Base-by-base conservation (phyloP, 1,139 yeast genomes). In the Candida freyschussii region DNA sequence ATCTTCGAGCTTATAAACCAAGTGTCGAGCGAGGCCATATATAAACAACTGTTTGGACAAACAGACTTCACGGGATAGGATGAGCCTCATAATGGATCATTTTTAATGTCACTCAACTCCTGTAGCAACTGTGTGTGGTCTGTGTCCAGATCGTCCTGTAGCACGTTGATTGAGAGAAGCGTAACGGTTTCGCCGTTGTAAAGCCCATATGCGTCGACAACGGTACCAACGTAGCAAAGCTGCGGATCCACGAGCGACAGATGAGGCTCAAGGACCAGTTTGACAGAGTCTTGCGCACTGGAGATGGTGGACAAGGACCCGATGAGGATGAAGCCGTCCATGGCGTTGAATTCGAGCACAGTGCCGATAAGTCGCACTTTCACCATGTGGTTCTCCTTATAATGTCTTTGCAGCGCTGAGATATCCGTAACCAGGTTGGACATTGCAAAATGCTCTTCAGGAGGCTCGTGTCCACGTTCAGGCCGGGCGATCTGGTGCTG, bases 281-380 rank as follows among this genome's bases (percentile, higher is more conserved):
- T 31, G 5, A 44, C 21, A 0, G 40, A 27, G 3, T 29, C 25
- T 12, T 6, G 13, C 3, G 29, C 32, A n/a, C 14, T 15, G 4
- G 48, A 21, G 5, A 44, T 21, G 9, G 40, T 18, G 29, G 36
- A 32, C 6, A 39, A 29, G 2, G 50, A 40, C 17, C 36, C 31
- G 9, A 46, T 23, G 2, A 26, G 15, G 19, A 49, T 40, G 21
- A 28, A 14, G 8, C 52, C 53, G 2, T 40, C 29, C 12, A 33
- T 20, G 3, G 41, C 33, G 30, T 54, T 45, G 34, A 50, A 60
- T 2, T 45, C 41, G 4, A 47, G 29, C 1, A 60, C 48, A 17
- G 50, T 45, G 0, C 55, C 61, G 11, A 60, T 33, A 3, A 60
- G 33, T 4, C 64, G 45, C 1, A 59, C 43, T 24, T 44, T 42